Evolutionary conservation across 257 asterid species (phyloP).

Genomic region (Osmanthus fragrans): DNA sequence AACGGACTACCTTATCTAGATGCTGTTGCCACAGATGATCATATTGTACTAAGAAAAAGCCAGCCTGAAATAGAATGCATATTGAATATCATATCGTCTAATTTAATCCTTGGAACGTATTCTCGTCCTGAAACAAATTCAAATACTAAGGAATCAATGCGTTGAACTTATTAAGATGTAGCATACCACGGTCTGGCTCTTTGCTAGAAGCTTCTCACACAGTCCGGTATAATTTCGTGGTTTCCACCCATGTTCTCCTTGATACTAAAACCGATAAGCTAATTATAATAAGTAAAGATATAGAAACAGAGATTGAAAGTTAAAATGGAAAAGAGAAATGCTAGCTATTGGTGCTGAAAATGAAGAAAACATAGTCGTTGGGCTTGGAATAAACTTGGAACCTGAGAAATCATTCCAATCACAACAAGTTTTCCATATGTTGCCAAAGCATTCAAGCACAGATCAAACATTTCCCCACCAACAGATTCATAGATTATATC

Average conservation of each 20-base stretch:
- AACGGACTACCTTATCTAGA: slow-evolving; percentile 67
- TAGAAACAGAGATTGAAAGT: slow-evolving; percentile 8
- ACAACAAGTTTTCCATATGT: slow-evolving; percentile 86
- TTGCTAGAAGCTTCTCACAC: slow-evolving; percentile 83
- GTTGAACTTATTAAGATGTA: not conserved
- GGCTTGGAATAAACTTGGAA: slow-evolving; percentile 24
- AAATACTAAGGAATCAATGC: not conserved
- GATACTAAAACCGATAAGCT: slow-evolving; percentile 59
- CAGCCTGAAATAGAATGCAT: slow-evolving; percentile 51
- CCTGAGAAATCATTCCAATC: slow-evolving; percentile 98
- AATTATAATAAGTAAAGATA: slow-evolving; percentile 16
- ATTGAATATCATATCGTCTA: not conserved
- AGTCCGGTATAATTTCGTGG: slow-evolving; percentile 78
- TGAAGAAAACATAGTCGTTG: not conserved
- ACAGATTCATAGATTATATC: slow-evolving; percentile 91
- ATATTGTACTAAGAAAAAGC: slow-evolving; percentile 86
- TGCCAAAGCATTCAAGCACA: slow-evolving; percentile 86
- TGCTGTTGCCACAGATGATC: slow-evolving; percentile 84
- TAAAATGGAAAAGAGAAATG: not conserved
- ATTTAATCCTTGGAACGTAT: too few species aligned
- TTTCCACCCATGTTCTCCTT: slow-evolving; percentile 94
- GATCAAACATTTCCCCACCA: slow-evolving; percentile 90
- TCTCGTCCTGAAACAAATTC: not conserved
- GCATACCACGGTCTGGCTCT: slow-evolving; percentile 95
- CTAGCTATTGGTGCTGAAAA: not conserved